These are phyloP conservation scores for Flammula alnicola DNA, from an alignment of 1,284 basidiomycete genomes.

Conservation along the genomic window DNA sequence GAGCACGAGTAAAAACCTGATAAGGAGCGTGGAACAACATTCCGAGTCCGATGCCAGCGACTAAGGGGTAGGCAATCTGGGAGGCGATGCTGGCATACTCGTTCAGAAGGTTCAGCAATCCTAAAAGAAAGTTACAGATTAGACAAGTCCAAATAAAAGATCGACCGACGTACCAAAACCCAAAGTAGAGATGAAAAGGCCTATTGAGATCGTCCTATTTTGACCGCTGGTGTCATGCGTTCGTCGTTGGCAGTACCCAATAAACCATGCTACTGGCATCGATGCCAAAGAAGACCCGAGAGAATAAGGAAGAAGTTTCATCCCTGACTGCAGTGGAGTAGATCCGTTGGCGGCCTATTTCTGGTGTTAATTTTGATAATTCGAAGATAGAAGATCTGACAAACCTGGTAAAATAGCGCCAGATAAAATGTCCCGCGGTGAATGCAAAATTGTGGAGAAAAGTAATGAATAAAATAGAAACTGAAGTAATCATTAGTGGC, in stretches of 20 bases:
- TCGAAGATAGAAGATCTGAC: conserved; percentile 21
- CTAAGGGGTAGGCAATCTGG: conserved; percentile 62
- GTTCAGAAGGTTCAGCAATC: conserved; percentile 65
- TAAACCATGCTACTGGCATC: conserved; percentile 79
- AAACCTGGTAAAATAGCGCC: conserved; percentile 77
- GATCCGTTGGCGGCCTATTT: conserved; percentile 66
- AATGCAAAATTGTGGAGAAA: conserved; percentile 83
- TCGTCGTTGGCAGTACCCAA: conserved; percentile 62
- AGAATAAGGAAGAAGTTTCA: conserved; percentile 78
- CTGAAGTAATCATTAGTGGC: conserved; percentile 42
- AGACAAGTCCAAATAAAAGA: conserved; percentile 17
- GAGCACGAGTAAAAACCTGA: conserved; percentile 69
- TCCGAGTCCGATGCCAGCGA: conserved; percentile 78
- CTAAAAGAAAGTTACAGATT: conserved; percentile 42
- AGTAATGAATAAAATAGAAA: conserved; percentile 64
- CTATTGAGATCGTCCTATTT: conserved; percentile 62
- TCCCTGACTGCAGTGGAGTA: conserved; percentile 68
- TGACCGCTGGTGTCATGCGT: conserved; percentile 64
- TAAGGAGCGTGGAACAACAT: conserved; percentile 84
- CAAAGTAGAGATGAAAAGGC: conserved; percentile 63
- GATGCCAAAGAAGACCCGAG: conserved; percentile 80
- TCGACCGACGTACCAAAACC: conserved; percentile 68
- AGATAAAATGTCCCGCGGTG: conserved; percentile 84
- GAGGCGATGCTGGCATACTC: conserved; percentile 48
- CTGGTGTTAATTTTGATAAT: not conserved